Percentiles rank a stretch among this genome's conserved stretches.
Evolutionary conservation across 2,329 filamentous ascomycete genomes (phyloP).

Genomic region (Aspergillus awamori): DNA sequence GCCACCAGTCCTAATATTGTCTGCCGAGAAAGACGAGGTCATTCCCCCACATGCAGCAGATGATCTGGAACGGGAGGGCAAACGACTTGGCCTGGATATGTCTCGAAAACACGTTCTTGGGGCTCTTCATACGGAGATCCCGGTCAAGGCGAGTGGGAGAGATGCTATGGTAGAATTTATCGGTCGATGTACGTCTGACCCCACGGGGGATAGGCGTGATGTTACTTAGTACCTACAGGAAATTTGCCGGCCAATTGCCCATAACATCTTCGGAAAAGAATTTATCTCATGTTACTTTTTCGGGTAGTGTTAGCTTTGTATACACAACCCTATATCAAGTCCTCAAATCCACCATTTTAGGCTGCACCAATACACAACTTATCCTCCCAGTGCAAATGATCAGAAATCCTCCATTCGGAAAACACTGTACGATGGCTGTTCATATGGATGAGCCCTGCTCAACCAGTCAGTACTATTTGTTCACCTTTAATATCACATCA

Average conservation of each 20-base stretch:
- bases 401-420: slow-evolving; percentile 17
- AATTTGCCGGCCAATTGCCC: too few relatives aligned
- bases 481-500: too few relatives aligned
- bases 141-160: slow-evolving; percentile 47
- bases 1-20: slow-evolving; percentile 44
- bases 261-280: too few relatives aligned
- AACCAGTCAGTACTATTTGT: too few relatives aligned
- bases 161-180: slow-evolving; percentile 40
- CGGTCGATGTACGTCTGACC: background rate
- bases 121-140: slow-evolving; percentile 55
- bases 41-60: slow-evolving; percentile 43
- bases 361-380: too few relatives aligned
- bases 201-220: background rate
- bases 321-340: too few relatives aligned
- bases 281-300: too few relatives aligned
- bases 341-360: background rate
- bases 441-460: slow-evolving; percentile 18
- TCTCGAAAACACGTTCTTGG: slow-evolving; percentile 45
- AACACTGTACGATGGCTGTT: slow-evolving; percentile 17
- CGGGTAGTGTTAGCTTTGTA: too few relatives aligned
- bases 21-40: slow-evolving; percentile 49
- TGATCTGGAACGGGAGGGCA: slow-evolving; percentile 39
- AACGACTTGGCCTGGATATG: slow-evolving; percentile 38
- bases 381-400: background rate
- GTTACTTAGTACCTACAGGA: too few relatives aligned